Conservation (phyloP, 2,329 filamentous ascomycete genomes). For the Verticillium tricorpus region DNA sequence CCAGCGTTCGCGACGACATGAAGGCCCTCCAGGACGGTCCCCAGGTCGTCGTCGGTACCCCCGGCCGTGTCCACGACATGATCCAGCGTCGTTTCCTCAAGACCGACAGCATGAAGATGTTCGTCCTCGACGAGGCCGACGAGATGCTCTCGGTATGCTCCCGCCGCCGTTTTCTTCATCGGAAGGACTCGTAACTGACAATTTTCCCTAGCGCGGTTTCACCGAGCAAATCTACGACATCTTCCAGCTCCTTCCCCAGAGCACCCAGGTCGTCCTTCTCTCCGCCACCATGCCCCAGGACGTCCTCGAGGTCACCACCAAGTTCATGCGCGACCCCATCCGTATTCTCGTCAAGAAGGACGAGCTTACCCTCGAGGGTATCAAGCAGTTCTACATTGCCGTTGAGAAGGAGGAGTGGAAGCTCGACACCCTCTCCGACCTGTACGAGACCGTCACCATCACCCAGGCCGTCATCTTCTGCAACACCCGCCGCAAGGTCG, state of each 20-base stretch:
- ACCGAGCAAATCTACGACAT: slow-evolving; percentile 99
- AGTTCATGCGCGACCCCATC: slow-evolving; percentile 99
- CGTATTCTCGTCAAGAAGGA: slow-evolving; percentile 99
- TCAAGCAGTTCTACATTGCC: slow-evolving; percentile 99
- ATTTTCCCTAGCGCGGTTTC: slow-evolving; percentile 72
- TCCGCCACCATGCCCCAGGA: slow-evolving; percentile 99
- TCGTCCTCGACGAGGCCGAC: slow-evolving; percentile 98
- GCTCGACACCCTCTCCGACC: slow-evolving; percentile 95
- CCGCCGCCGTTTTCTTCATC: not conserved
- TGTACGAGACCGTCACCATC: slow-evolving; percentile 99
- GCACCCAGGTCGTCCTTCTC: slow-evolving; percentile 95
- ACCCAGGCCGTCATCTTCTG: slow-evolving; percentile 99
- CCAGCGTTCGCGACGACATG: slow-evolving; percentile 97
- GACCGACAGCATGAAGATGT: slow-evolving; percentile 99
- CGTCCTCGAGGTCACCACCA: slow-evolving; percentile 98
- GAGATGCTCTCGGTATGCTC: slow-evolving; percentile 84
- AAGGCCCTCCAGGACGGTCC: slow-evolving; percentile 93
- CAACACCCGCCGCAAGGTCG: slow-evolving; percentile 99
- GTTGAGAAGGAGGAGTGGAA: slow-evolving; percentile 99
- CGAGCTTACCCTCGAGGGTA: slow-evolving; percentile 98
- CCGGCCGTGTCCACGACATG: slow-evolving; percentile 99
- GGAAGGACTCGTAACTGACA: slow-evolving; percentile 18
- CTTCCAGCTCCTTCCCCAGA: slow-evolving; percentile 97
- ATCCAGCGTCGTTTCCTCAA: slow-evolving; percentile 96
- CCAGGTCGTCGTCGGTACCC: slow-evolving; percentile 96